Evolutionary conservation across 2,329 filamentous ascomycete species (phyloP).

Genomic region (Trichoderma simmonsii): DNA sequence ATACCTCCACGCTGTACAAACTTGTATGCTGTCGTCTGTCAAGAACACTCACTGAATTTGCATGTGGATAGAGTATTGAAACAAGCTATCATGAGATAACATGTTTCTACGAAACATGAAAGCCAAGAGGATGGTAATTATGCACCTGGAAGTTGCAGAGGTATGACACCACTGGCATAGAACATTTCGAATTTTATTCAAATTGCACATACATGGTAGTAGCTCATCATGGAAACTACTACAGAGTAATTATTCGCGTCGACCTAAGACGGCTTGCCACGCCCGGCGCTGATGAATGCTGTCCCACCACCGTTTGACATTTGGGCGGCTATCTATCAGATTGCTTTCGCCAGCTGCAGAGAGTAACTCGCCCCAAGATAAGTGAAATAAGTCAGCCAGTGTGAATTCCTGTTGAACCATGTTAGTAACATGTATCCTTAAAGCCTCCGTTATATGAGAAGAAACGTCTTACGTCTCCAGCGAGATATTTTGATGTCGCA

Average conservation of each 20-base stretch:
- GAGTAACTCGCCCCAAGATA: not conserved
- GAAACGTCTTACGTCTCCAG: not conserved
- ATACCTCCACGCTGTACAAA: not conserved
- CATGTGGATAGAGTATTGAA: not conserved
- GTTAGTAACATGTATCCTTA: not conserved
- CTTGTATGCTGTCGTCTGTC: not conserved
- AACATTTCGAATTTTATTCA: not conserved
- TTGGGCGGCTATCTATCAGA: not conserved
- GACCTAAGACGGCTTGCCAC: not conserved
- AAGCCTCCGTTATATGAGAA: not conserved
- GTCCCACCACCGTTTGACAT: not conserved
- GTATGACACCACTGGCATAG: not conserved
- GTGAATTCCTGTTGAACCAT: not conserved
- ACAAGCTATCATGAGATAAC: not conserved
- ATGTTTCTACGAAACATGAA: not conserved
- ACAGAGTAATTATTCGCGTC: not conserved
- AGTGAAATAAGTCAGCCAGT: not conserved
- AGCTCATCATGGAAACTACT: not conserved
- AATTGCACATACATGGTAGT: not conserved
- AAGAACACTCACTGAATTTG: not conserved
- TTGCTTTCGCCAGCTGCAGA: not conserved
- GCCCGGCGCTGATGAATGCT: not conserved
- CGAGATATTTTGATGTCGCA: not conserved
- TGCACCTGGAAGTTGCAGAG: not conserved
- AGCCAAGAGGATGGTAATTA: not conserved